Percentiles rank a stretch among this genome's conserved stretches.
phyloP scores from a whole-genome alignment of 2,329 filamentous ascomycete genomes.

The Lizonia empirigonia region DNA sequence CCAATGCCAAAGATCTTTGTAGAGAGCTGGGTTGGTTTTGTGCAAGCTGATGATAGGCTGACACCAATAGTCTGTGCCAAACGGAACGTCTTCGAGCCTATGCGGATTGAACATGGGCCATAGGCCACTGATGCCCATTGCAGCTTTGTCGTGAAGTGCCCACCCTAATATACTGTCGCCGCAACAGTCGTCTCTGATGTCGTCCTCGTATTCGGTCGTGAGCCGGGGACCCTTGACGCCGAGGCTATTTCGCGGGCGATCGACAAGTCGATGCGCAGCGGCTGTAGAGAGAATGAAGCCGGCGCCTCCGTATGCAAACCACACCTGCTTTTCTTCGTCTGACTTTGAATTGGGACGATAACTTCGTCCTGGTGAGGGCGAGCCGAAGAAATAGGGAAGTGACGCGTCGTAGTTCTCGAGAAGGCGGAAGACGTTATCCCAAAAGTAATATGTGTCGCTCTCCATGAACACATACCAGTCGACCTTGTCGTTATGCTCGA shows the following conservation, averaged over 20 bases:
- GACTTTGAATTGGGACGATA: conserved; percentile 19
- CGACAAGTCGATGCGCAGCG: conserved; percentile 55
- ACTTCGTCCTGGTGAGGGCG: conserved; percentile 23
- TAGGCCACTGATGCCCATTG: conserved; percentile 28
- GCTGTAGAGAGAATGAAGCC: conserved; percentile 49
- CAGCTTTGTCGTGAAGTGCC: conserved; percentile 28
- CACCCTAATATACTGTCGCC: conserved; percentile 33
- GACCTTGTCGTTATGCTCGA: conserved; percentile 22
- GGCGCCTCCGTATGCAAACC: conserved; percentile 47
- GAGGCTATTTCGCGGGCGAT: conserved; percentile 36
- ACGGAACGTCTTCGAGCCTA: conserved; percentile 41
- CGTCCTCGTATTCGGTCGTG: conserved; percentile 16
- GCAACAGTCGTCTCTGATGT: conserved; percentile 47
- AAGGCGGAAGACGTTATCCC: conserved; percentile 40
- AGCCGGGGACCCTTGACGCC: conserved; percentile 16
- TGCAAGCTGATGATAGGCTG: conserved; percentile 43
- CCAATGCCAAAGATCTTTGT: conserved; percentile 53
- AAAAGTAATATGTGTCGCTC: conserved; percentile 30
- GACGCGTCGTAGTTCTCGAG: conserved; percentile 36
- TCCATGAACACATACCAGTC: conserved; percentile 34
- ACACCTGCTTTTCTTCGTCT: conserved; percentile 45
- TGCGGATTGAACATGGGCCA: conserved; percentile 51
- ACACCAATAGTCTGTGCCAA: conserved; percentile 45
- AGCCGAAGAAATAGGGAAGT: conserved; percentile 42
- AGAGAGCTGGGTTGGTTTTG: conserved; percentile 46